Base-by-base conservation (phyloP, 345 rosid genomes). In the Psidium friedrichsthalianum region DNA sequence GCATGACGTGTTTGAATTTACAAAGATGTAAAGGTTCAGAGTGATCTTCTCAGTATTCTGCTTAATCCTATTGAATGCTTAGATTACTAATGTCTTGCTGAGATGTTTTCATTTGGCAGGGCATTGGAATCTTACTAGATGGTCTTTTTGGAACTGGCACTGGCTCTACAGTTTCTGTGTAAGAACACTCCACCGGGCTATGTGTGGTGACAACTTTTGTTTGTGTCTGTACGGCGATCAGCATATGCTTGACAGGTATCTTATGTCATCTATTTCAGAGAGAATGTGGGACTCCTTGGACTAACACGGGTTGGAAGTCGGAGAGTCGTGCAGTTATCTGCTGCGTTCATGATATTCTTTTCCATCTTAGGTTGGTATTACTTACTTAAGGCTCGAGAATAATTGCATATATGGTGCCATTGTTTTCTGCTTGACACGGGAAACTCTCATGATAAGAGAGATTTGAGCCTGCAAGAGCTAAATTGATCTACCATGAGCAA, bases 301-400 rank as follows among this genome's bases (percentile, higher is more conserved):
- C 92, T 96, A 83, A 95, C 95, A 85, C 95, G 98, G 86, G 99
- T 98, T 51, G 99, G 99, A 53, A 98, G 99, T 87, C 99, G 99
- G 57, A 92, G 99, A 82, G 98, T 96, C 83, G 98, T 98, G 90
- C 98, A 98, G 89, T 88, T 98, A 82, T 94, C 99, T 40, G 98
- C 99, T 53, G 99, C 93, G 89, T 98, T 98, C 92, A 98, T 98
- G 99, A 94, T 98, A 27, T 94, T 98, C 89, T 96, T 98, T 93
- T 93, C 99, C 15, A 90, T 85, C 82, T 90, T 98, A 81, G 99
- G 99, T 94, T 82, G 49, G 84, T 82, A 13, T n/a, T 82, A 32
- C 84, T 82, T 55, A 13, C n/a, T 76, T 42, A 52, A 52, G 57
- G 18, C 32, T 21, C 42, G 36, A 16, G 61, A 40, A 56, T 47